Conservation (phyloP, 1,284 basidiomycete species). For the Tylopilus sp. region DNA sequence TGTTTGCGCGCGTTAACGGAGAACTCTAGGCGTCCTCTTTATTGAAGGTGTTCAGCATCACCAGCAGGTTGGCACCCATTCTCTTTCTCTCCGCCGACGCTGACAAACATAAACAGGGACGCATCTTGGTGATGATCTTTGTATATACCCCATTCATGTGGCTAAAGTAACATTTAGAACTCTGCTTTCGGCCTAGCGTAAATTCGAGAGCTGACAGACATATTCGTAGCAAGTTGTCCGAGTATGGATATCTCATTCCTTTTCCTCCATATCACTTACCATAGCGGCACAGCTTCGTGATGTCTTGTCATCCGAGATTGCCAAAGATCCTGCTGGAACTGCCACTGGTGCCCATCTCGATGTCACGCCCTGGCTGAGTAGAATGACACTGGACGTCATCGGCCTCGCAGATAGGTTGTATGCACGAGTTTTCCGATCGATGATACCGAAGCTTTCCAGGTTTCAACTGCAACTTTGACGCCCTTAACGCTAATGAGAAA, state of each 20-base stretch:
- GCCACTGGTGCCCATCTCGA: conserved; percentile 36
- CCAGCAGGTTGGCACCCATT: conserved; percentile 19
- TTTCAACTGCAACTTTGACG: conserved; percentile 64
- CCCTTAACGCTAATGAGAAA: conserved; percentile 37
- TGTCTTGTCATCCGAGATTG: conserved; percentile 37
- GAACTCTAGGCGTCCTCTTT: conserved; percentile 17
- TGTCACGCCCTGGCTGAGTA: conserved; percentile 51
- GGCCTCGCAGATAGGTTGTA: conserved; percentile 51
- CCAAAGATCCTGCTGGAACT: conserved; percentile 19
- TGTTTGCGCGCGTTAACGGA: neutral
- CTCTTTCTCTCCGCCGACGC: neutral
- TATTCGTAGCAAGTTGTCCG: conserved; percentile 47
- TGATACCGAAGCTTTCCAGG: conserved; percentile 31
- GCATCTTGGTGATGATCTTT: conserved; percentile 21
- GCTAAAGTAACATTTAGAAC: conserved; percentile 37
- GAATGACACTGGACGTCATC: conserved; percentile 63
- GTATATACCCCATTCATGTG: neutral
- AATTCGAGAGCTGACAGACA: conserved; percentile 49
- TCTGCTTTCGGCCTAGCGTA: conserved; percentile 56
- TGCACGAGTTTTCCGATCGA: neutral
- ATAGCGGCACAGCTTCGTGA: conserved; percentile 41
- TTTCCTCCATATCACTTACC: neutral
- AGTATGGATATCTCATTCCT: conserved; percentile 31
- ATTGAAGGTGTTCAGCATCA: conserved; percentile 28
- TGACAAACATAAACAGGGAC: conserved; percentile 17